Percentiles rank a stretch among this genome's conserved stretches.
Evolutionary conservation across 148 eudicot genomes (phyloP).

Genomic region (Fagopyrum esculentum): DNA sequence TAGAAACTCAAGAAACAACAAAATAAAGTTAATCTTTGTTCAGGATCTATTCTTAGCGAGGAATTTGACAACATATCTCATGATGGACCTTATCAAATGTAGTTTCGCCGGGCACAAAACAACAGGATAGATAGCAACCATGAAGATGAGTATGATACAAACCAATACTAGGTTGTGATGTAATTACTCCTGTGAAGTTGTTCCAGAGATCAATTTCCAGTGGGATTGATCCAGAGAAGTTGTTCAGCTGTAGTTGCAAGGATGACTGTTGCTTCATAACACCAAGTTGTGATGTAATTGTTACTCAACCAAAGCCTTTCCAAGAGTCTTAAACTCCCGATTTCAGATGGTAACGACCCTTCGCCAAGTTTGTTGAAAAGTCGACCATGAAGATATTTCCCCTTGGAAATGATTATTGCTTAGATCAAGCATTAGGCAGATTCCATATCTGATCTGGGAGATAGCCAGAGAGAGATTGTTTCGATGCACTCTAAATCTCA

Average conservation of each 20-base stretch:
- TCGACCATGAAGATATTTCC: slow-evolving; percentile 41
- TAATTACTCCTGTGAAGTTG: slow-evolving; percentile 57
- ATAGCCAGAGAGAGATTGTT: slow-evolving; percentile 46
- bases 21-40: not conserved
- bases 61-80: slow-evolving; percentile 89
- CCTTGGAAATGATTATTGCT: slow-evolving; percentile 63
- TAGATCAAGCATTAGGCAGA: slow-evolving; percentile 59
- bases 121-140: slow-evolving; percentile 42
- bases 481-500: slow-evolving; percentile 60
- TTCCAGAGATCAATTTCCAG: too few species aligned
- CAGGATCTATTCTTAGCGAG: slow-evolving; percentile 17
- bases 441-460: slow-evolving; percentile 72
- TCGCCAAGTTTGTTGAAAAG: slow-evolving; percentile 36
- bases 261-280: too few species aligned
- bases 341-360: slow-evolving; percentile 61
- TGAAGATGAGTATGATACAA: slow-evolving; percentile 34
- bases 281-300: slow-evolving; percentile 20
- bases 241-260: too few species aligned
- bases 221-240: too few species aligned
- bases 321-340: slow-evolving; percentile 44
- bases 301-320: slow-evolving; percentile 53
- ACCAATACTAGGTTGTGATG: slow-evolving; percentile 35
- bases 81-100: slow-evolving; percentile 60
- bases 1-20: not conserved
- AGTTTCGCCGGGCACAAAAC: slow-evolving; percentile 63